Base-by-base conservation (phyloP, 805 yeast species). In the Candida glaebosa region DNA sequence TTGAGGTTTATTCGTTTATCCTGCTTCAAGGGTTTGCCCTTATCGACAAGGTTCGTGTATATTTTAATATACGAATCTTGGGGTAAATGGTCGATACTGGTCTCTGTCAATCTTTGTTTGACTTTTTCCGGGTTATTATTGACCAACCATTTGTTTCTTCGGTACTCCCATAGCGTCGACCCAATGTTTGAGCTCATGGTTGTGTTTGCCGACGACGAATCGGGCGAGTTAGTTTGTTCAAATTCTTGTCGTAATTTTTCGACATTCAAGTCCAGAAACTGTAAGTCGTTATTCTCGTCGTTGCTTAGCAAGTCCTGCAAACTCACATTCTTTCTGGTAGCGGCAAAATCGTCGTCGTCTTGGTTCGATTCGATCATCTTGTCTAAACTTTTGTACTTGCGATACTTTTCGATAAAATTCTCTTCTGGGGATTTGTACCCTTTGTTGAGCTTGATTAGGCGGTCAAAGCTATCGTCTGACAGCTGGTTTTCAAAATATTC, bases 11-110 rank as follows among this genome's bases (percentile, higher is more conserved):
- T 69, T 12, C 89, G 86, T 43, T 58, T 63, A 26, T 57, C 63
- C 42, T 69, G 69, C 52, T 79, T 82, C 52, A 91, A 71, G 5
- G 78, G 72, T 51, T 81, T 80, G 28, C 82, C 82, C 53, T 84
- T 82, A 34, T 82, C 77, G 19, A 90, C 84, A 51, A 91, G 66
- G 48, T 76, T 76, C 42, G 75, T 75, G 60, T 88, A 91, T 7
- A 91, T 74, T 16, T 77, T 73, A 3, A 76, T 65, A 50, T 81
- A 82, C 42, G 76, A 73, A 37, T 76, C 78, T 36, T 68, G 61
- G 15, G 78, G 70, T 35, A 76, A 60, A 44, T 61, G 62, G n/a
- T 48, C 54, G 28, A 69, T 51, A 14, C 59, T 47, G 37, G 22
- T 42, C 37, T 10, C 48, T 38, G 28, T 47, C 48, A 26, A 24